A percentile compares a stretch with the other conserved stretches of the same genome.
These are phyloP conservation scores for Saccharomycopsis javanensis DNA, from an alignment of 805 yeast species.

Conservation along the genomic window DNA sequence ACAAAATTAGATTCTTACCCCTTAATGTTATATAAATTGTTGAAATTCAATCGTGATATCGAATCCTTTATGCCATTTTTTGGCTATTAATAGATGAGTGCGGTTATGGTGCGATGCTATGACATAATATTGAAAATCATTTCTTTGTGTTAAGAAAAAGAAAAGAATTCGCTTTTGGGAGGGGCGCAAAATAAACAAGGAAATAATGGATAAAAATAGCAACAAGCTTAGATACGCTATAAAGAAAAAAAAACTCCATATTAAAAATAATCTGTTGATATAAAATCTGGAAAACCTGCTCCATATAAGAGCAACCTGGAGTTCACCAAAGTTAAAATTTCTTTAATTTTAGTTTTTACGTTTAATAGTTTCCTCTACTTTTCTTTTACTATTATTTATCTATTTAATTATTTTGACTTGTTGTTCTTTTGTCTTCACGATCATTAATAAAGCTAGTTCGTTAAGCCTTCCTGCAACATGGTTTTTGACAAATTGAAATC, in stretches of 20 bases:
- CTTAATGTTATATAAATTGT: no score
- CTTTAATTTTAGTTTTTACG: no score
- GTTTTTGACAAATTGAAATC: slow-evolving; percentile 5
- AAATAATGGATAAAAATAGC: slow-evolving; percentile 2
- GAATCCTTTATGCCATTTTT: neutral
- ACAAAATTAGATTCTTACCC: no score
- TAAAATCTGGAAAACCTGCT: neutral
- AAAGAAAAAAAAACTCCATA: neutral
- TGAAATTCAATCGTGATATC: no score
- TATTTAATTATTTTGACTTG: neutral
- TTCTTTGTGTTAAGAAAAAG: no score
- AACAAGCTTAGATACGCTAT: neutral
- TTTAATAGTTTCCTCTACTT: neutral
- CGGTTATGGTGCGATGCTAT: neutral
- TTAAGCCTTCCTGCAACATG: no score
- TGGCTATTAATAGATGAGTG: slow-evolving; percentile 1
- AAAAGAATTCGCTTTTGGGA: no score
- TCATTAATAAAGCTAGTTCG: no score
- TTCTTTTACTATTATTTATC: neutral
- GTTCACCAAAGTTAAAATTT: neutral
- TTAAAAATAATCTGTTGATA: neutral
- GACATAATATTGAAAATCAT: neutral
- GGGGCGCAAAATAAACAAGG: neutral
- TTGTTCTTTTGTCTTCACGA: neutral
- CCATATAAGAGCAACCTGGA: neutral